Base-by-base conservation (phyloP, 2,329 filamentous ascomycete genomes). In the Lachnellula subtilissima region DNA sequence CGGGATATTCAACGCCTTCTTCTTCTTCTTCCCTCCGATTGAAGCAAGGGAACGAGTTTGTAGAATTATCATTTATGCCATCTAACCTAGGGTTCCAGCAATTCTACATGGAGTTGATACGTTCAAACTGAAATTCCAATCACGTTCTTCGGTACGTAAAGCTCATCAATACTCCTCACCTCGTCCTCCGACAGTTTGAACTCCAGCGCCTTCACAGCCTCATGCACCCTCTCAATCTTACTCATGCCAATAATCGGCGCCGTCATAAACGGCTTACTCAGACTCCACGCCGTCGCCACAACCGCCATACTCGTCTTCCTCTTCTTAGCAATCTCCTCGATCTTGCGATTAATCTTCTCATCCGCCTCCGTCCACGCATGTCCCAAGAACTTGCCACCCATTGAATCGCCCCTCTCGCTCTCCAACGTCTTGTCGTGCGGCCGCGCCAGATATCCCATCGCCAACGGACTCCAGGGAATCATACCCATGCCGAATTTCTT, bases 231-330 rank as follows among this genome's bases (percentile, higher is more conserved):
- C 62, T 75, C 60, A 8, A 64, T 71, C 57, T 76, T 74, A 53
- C 72, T 80, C 55, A 71, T 75, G 0, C 82, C 81, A 53, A 83
- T 67, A 61, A 84, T 84, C 0, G 81, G 81, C 51, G 72, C 72
- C 50, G 62, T 61, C 36, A 65, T 57, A 48, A 48, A 62, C 2
- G 54, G 54, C 53, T 75, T 73, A 25, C 60, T 60, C 59, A 80
- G 60, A 15, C 73, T 71, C 83, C 83, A 86, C 5, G 82, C 82
- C 50, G 80, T 76, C 1, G 81, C 79, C 32, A 86, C 75, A 61
- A 80, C 74, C 45, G 79, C 78, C 82, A 86, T 86, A 58, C 74
- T 80, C 61, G 78, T 74, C 0, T 74, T 77, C 63, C 78, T 78
- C 72, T 80, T 81, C 64, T 77, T 74, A 4, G 81, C 80, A 50